These are phyloP conservation scores for Bipolaris bicolor DNA, from an alignment of 2,329 filamentous ascomycete species.

Conservation along the genomic window DNA sequence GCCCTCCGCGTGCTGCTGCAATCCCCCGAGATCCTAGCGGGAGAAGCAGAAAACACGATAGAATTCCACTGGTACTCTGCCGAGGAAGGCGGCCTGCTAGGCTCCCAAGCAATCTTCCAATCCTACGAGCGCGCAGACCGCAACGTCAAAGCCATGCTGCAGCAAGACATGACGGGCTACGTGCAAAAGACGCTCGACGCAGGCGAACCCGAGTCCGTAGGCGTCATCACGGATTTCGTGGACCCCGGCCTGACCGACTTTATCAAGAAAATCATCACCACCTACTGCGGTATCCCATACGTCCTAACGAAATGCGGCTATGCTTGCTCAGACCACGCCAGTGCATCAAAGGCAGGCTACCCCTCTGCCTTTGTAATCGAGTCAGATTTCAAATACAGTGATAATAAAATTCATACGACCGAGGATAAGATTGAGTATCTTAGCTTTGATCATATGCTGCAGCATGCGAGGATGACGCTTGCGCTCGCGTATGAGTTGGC, in stretches of 20 bases:
- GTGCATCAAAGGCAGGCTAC: conserved; percentile 75
- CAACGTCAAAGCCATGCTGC: conserved; percentile 93
- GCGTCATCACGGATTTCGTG: conserved; percentile 92
- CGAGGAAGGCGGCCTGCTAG: conserved; percentile 85
- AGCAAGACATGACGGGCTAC: conserved; percentile 93
- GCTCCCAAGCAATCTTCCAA: conserved; percentile 87
- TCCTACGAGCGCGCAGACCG: conserved; percentile 74
- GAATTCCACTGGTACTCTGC: conserved; percentile 98
- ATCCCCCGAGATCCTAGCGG: conserved; percentile 71
- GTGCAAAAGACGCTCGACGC: conserved; percentile 81
- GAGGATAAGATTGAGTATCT: conserved; percentile 74
- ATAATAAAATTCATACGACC: conserved; percentile 73
- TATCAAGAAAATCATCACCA: conserved; percentile 85
- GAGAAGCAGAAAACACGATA: conserved; percentile 80
- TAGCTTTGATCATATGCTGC: conserved; percentile 88
- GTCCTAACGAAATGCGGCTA: conserved; percentile 89
- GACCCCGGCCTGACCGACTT: conserved; percentile 82
- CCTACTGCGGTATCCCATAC: conserved; percentile 88
- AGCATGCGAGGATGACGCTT: conserved; percentile 85
- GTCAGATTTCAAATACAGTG: conserved; percentile 67
- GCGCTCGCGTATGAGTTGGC: conserved; percentile 84
- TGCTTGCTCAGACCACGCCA: conserved; percentile 78
- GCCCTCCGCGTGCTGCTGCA: conserved; percentile 80
- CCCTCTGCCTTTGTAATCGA: conserved; percentile 79
- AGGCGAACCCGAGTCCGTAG: conserved; percentile 82